Percentiles rank a stretch among this genome's conserved stretches.
These are phyloP conservation scores for Echium plantagineum DNA, from an alignment of 257 asterid species.

Conservation along the genomic window DNA sequence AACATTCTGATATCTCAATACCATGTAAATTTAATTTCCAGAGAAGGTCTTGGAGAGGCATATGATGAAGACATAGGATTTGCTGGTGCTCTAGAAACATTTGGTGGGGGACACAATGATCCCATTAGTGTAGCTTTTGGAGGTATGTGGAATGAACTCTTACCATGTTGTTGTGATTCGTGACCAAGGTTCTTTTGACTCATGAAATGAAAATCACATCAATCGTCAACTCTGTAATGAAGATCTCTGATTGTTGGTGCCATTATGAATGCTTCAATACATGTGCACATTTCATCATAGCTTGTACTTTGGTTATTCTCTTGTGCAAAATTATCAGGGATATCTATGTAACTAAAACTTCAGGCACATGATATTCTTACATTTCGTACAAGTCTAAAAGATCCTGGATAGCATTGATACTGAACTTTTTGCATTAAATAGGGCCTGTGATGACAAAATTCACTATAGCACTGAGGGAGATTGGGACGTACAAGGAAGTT, in stretches of 20 bases:
- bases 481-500: slow-evolving; percentile 97
- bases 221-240: not conserved
- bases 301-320: not conserved
- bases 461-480: slow-evolving; percentile 93
- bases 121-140: slow-evolving; percentile 76
- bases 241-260: not conserved
- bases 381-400: not conserved
- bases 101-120: slow-evolving; percentile 85
- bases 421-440: slow-evolving; percentile 25
- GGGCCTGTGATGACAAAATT: slow-evolving; percentile 99
- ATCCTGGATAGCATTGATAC: slow-evolving; percentile 6
- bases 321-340: not conserved
- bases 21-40: slow-evolving; percentile 20
- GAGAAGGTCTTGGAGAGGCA: slow-evolving; percentile 97
- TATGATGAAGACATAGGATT: slow-evolving; percentile 79
- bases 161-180: not conserved
- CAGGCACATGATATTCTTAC: not conserved
- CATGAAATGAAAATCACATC: not conserved
- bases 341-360: not conserved
- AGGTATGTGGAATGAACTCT: slow-evolving; percentile 34
- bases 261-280: not conserved
- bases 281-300: not conserved
- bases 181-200: not conserved
- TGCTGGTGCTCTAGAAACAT: slow-evolving; percentile 79
- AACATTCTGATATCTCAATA: not conserved